Conservation (phyloP, 345 rosid species). For the Psidium friedrichsthalianum region DNA sequence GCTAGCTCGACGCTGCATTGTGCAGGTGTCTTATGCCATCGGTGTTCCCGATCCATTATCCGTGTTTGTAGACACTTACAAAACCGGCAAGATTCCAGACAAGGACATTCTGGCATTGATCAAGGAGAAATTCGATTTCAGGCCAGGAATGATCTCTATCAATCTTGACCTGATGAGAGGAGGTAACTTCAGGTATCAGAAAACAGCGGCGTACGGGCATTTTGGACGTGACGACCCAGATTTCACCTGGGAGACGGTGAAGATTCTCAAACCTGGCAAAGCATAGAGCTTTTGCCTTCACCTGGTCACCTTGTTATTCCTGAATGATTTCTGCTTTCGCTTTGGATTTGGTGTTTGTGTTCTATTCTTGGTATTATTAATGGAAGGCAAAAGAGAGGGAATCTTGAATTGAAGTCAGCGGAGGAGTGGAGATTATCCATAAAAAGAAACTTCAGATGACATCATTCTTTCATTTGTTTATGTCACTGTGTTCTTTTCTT, state of each 20-base stretch:
- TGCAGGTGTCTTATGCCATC: constrained; percentile 20
- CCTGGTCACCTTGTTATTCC: not conserved
- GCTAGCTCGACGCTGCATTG: constrained; percentile 18
- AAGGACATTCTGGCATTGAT: constrained; percentile 13
- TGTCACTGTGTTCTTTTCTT: not conserved
- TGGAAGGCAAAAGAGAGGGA: not conserved
- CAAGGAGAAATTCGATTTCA: constrained; percentile 17
- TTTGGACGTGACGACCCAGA: constrained; percentile 17
- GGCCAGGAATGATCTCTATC: constrained; percentile 21
- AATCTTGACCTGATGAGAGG: constrained; percentile 18
- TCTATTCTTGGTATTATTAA: not conserved
- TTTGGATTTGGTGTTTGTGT: not conserved
- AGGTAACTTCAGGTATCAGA: constrained; percentile 18
- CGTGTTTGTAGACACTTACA: constrained; percentile 13
- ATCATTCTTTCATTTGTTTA: not conserved
- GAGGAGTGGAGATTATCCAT: not conserved
- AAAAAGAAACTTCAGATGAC: not conserved
- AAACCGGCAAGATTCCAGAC: constrained; percentile 12
- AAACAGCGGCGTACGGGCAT: constrained; percentile 20
- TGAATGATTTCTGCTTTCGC: not conserved
- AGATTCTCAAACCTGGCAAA: constrained; percentile 13
- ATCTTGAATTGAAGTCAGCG: not conserved
- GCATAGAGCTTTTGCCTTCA: constrained; percentile 6
- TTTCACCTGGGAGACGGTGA: constrained; percentile 18
- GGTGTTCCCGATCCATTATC: constrained; percentile 15